Conservation (phyloP, 495 filamentous ascomycete genomes). For the Xylaria castorea region DNA sequence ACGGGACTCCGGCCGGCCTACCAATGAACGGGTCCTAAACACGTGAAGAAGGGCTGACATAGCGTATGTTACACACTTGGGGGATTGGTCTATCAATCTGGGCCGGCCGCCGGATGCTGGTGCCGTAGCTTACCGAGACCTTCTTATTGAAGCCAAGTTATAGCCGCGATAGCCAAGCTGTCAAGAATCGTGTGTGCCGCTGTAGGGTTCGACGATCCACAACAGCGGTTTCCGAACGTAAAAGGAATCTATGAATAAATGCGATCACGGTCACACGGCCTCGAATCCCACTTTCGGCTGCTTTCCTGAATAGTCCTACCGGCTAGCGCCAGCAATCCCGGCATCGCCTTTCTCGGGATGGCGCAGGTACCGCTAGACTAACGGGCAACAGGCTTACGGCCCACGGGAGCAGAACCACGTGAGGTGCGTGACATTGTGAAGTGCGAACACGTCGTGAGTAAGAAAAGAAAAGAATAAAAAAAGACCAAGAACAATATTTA, state of each 20-base stretch:
- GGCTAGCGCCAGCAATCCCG: conserved; percentile 10
- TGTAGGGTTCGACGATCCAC: not conserved
- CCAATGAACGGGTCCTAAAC: not conserved
- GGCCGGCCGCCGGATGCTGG: not conserved
- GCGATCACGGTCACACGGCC: conserved; percentile 1
- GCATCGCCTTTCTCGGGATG: conserved; percentile 28
- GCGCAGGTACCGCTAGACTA: conserved; percentile 20
- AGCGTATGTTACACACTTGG: not conserved
- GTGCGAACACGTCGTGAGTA: conserved; percentile 3
- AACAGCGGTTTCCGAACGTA: not conserved
- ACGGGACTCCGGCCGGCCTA: not conserved
- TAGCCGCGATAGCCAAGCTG: not conserved
- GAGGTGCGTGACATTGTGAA: not conserved
- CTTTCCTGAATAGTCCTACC: conserved; percentile 29
- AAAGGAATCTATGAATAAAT: not conserved
- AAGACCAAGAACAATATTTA: too few relatives aligned
- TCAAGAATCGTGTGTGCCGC: conserved; percentile 6
- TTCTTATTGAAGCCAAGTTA: not conserved
- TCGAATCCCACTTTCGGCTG: not conserved
- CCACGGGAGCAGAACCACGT: not conserved
- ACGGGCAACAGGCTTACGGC: not conserved
- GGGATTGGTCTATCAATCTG: not conserved
- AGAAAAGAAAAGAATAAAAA: not conserved
- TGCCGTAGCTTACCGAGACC: not conserved
- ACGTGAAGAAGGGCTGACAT: not conserved